Evolutionary conservation across 2,329 filamentous ascomycete genomes (phyloP), one percentile per base, ranked within the genome.

Genomic region (Diaporthe citri): DNA sequence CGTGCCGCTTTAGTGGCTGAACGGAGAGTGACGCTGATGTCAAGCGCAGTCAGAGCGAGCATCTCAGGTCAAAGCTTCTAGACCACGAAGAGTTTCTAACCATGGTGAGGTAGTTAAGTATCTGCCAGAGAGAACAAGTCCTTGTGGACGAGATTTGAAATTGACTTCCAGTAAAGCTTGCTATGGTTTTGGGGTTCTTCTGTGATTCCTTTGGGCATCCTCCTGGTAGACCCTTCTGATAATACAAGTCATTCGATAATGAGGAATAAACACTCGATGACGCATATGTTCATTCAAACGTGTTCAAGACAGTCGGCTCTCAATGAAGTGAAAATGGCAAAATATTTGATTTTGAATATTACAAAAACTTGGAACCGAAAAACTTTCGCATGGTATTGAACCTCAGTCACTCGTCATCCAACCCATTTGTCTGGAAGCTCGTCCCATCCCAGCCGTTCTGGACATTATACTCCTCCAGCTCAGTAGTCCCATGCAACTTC

Each of bases 351-450:
- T 48, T 3, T 4, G 15, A 13, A 22, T 20, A 43, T 0, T 20
- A 43, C 7, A 62, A 41, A 2, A 9, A 0, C 20, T 8, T 36
- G 17, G 9, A 20, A 20, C 25, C n/a, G n/a, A 60, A 25, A 3
- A 15, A 28, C 20, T 7, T 15, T 4, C 9, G 6, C n/a, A 20
- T 7, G 17, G 1, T 46, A 17, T 3, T 5, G 39, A 31, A n/a
- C 36, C 5, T 13, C 22, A 22, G 4, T 60, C 36, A 60, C 36
- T 60, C 57, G 0, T 60, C 57, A 28, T 43, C n/a, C 57, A 60
- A 13, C 36, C 57, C 57, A 60, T 60, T 43, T 4, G 57, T 60
- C 57, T 60, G 59, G 39, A 62, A 62, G 20, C 59, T 62, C 8
- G 25, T 31, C 39, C 25, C 62, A 5, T 51, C 43, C 62, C 62